Percentiles rank a stretch among this genome's conserved stretches.
These are phyloP conservation scores for Fusarium pseudocircinatum DNA, from an alignment of 2,329 filamentous ascomycete species.

Conservation along the genomic window DNA sequence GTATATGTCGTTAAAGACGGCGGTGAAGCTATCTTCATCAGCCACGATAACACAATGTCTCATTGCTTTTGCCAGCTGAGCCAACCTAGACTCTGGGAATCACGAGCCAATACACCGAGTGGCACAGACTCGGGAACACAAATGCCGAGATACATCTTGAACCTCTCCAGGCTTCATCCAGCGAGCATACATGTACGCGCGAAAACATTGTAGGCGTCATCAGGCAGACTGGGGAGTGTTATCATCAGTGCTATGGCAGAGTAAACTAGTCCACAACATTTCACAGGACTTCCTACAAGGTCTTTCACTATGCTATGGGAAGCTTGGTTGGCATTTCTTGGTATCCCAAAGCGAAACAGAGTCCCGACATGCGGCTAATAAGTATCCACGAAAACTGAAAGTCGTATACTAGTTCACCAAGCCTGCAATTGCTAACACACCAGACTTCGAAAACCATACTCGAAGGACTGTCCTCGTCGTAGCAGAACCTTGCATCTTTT, in stretches of 20 bases:
- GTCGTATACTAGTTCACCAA: neutral
- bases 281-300: neutral
- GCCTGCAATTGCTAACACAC: neutral
- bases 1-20: neutral
- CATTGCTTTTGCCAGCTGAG: neutral
- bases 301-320: too few relatives aligned
- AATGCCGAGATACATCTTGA: neutral
- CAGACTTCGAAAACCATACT: neutral
- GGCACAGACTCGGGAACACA: neutral
- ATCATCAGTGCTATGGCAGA: neutral
- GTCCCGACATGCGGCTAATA: neutral
- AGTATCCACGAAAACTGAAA: neutral
- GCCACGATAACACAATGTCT: neutral
- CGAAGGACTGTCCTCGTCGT: neutral
- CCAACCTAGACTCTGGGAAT: neutral
- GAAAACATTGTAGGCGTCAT: neutral
- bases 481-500: neutral
- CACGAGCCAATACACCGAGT: neutral
- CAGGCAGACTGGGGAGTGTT: neutral
- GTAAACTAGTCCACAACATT: too few relatives aligned
- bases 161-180: neutral
- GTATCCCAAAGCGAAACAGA: neutral
- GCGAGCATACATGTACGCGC: neutral
- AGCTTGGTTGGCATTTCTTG: too few relatives aligned
- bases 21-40: neutral